A percentile compares a stretch with the other conserved stretches of the same genome.
phyloP scores from a whole-genome alignment of 352 stramenopile genomes.

The Phytopythium delawarense region DNA sequence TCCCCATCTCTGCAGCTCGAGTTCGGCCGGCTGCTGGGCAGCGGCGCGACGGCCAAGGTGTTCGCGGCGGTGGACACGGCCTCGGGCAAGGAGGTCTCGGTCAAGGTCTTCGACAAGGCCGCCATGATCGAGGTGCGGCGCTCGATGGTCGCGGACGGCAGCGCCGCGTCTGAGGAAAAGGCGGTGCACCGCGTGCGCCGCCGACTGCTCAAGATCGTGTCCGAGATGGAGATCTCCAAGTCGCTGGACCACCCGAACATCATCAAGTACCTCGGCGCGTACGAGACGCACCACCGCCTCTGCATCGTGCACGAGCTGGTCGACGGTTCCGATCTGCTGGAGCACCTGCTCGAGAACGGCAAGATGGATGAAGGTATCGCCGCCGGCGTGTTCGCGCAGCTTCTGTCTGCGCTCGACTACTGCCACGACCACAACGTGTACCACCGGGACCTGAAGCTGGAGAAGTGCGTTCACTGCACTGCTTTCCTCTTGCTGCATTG shows the following conservation, averaged over 20 bases:
- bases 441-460: constrained; percentile 94
- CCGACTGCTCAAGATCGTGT: constrained; percentile 74
- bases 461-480: constrained; percentile 68
- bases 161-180: constrained; percentile 52
- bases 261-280: constrained; percentile 68
- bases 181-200: constrained; percentile 64
- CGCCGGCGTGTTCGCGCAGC: constrained; percentile 64
- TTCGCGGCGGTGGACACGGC: constrained; percentile 54
- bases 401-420: constrained; percentile 92
- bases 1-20: constrained; percentile 33
- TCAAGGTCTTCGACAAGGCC: constrained; percentile 86
- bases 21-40: constrained; percentile 59
- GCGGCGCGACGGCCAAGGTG: constrained; percentile 73
- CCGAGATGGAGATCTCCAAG: constrained; percentile 79
- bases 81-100: constrained; percentile 45
- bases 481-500: background rate
- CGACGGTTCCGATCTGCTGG: constrained; percentile 64
- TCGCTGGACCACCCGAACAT: constrained; percentile 74
- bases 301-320: constrained; percentile 81
- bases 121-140: constrained; percentile 70
- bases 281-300: constrained; percentile 75
- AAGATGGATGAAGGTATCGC: constrained; percentile 67
- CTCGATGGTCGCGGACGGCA: constrained; percentile 70
- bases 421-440: constrained; percentile 89
- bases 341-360: constrained; percentile 63